Evolutionary conservation across 371 early-diverging fungal species (phyloP), one percentile per base, ranked within the genome.

Genomic region (Choanephora cucurbitarum): DNA sequence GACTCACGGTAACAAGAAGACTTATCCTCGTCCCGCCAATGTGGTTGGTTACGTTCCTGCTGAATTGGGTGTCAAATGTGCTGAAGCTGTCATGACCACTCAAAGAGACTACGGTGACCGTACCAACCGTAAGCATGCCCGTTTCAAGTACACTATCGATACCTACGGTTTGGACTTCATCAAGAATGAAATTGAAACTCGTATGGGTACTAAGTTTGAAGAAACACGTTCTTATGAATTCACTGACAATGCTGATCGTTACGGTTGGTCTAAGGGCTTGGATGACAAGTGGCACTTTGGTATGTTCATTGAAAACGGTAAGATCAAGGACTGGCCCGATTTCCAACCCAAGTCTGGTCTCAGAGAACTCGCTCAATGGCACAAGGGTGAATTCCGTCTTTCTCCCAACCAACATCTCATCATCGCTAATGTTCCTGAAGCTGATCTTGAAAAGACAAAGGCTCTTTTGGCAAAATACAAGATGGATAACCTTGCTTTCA

Each of bases 1-100:
- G 89, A 95, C 96, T 28, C 96, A 96, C 79, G 91, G 92, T 64
- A 95, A 94, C 90, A 92, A 91, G 69, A 93, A 92, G 84, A 96
- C 96, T 11, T 96, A 91, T 65, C 96, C 96, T 44, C 85, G 91
- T 34, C 82, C 91, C 49, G 94, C 89, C 0, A 80, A 88, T 21
- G 53, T 86, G 24, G 72, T 96, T 19, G 93, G 92, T 50, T 96
- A 88, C 72, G 76, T 85, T 56, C 85, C 90, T 43, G 80, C 87
- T 50, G 91, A 91, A 40, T 75, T 86, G 55, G 93, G 90, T 32
- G 75, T 94, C 54, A 77, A 75, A 21, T 88, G 92, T 34, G 89
- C 86, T 54, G 93, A 94, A 66, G 86, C 89, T 73, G 92, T 95
- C 28, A 87, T 95, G 85, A 73, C 87, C 0, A 92, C 94, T 32